Evolutionary conservation across 73 alveolate species (phyloP).

Genomic region (Paramecium sexaurelia): DNA sequence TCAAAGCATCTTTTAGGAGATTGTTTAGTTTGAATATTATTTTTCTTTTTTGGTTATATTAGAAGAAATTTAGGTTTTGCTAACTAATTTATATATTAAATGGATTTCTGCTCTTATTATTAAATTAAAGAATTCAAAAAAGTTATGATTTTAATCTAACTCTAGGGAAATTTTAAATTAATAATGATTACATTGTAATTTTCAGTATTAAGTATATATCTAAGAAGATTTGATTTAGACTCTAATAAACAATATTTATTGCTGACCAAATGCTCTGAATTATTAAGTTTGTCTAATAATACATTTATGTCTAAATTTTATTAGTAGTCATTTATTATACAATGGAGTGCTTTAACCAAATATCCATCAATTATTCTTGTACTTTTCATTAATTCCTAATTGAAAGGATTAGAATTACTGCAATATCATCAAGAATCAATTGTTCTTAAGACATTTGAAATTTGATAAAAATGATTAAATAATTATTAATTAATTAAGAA

Average conservation of each 20-base stretch:
- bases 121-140: background rate
- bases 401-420: background rate
- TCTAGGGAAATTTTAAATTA: background rate
- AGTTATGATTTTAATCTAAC: background rate
- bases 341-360: background rate
- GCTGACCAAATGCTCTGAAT: background rate
- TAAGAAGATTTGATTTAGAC: background rate
- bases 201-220: background rate
- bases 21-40: background rate
- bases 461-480: background rate
- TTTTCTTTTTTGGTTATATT: background rate
- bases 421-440: background rate
- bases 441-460: background rate
- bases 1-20: background rate
- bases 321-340: background rate
- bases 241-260: background rate
- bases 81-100: background rate
- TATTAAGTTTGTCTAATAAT: background rate
- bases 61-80: background rate
- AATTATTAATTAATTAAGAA: slow-evolving; percentile 1
- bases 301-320: background rate
- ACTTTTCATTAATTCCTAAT: background rate
- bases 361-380: background rate
- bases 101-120: background rate
- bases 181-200: background rate